Evolutionary conservation across 2,329 filamentous ascomycete species (phyloP).

Genomic region (Polychaeton citri): DNA sequence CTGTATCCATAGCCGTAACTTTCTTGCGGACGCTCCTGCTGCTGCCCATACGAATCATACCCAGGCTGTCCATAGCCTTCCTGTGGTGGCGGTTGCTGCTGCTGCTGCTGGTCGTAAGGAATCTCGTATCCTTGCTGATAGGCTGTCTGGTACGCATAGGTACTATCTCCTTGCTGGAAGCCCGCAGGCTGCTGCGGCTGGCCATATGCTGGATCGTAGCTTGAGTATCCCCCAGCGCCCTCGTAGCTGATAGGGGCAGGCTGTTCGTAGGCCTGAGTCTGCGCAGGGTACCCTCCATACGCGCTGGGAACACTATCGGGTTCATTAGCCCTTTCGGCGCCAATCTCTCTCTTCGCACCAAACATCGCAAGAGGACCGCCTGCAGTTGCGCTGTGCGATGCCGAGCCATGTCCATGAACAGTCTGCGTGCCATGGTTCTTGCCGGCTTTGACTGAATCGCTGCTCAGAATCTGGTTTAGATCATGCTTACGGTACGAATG

Average conservation of each 20-base stretch:
- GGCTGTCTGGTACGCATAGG: slow-evolving; percentile 17
- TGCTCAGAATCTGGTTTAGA: slow-evolving; percentile 46
- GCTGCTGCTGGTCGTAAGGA: slow-evolving; percentile 16
- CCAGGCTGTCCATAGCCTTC: slow-evolving; percentile 8
- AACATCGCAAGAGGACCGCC: slow-evolving; percentile 19
- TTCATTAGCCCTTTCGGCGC: background rate
- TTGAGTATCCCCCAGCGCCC: background rate
- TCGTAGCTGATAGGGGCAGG: background rate
- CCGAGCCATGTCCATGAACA: slow-evolving; percentile 7
- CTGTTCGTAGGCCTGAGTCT: background rate
- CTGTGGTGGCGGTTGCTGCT: slow-evolving; percentile 8
- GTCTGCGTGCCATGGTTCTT: slow-evolving; percentile 50
- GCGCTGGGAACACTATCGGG: background rate
- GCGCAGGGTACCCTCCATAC: background rate
- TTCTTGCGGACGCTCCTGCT: background rate
- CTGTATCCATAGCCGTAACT: slow-evolving; percentile 6
- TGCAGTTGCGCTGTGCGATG: slow-evolving; percentile 14
- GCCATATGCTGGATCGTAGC: slow-evolving; percentile 1
- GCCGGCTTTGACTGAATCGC: slow-evolving; percentile 54
- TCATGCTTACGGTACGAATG: slow-evolving; percentile 58
- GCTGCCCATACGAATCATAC: slow-evolving; percentile 3
- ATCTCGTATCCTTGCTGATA: slow-evolving; percentile 23
- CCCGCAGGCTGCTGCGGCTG: slow-evolving; percentile 13
- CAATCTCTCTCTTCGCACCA: slow-evolving; percentile 2
- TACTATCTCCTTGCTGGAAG: slow-evolving; percentile 15